These are phyloP conservation scores for Amylostereum areolatum DNA, from an alignment of 1,284 basidiomycete genomes.

Conservation along the genomic window DNA sequence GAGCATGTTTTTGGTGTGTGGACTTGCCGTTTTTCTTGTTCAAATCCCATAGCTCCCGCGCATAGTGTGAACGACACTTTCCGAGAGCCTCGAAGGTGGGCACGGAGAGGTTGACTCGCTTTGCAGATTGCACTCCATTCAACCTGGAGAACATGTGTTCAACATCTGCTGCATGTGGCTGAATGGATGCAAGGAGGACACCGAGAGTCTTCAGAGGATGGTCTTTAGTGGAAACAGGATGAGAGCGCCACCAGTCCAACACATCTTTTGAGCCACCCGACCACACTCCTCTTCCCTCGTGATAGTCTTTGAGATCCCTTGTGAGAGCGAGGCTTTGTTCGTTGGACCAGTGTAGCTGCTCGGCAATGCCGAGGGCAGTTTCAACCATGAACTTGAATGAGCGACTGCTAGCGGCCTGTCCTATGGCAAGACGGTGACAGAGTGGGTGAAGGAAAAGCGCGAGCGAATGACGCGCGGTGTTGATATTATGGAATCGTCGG, in stretches of 20 bases:
- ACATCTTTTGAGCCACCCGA: too few species aligned
- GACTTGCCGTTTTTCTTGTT: slow-evolving; percentile 9
- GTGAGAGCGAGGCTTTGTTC: slow-evolving; percentile 9
- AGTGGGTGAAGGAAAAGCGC: slow-evolving; percentile 24
- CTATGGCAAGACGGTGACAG: slow-evolving; percentile 22
- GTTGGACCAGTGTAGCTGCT: slow-evolving; percentile 18
- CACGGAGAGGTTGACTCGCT: slow-evolving; percentile 12
- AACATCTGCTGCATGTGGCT: slow-evolving; percentile 22
- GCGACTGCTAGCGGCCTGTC: slow-evolving; percentile 6
- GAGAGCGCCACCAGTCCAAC: slow-evolving; percentile 21
- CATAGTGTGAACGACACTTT: slow-evolving; percentile 9
- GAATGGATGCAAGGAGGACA: slow-evolving; percentile 16
- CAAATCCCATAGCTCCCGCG: slow-evolving; percentile 7
- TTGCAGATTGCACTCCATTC: slow-evolving; percentile 16
- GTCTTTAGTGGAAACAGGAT: slow-evolving; percentile 9
- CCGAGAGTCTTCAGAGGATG: slow-evolving; percentile 20
- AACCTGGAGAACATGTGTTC: slow-evolving; percentile 22
- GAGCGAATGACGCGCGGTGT: slow-evolving; percentile 21
- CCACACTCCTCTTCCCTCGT: slow-evolving; percentile 11
- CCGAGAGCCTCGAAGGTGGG: slow-evolving; percentile 14
- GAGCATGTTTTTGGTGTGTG: slow-evolving; percentile 14
- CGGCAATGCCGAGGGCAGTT: slow-evolving; percentile 10
- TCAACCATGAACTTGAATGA: slow-evolving; percentile 11
- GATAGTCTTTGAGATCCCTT: slow-evolving; percentile 16
- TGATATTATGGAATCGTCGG: slow-evolving; percentile 18